phyloP scores from a whole-genome alignment of 345 rosid species.

The Leavenworthia alabamica region DNA sequence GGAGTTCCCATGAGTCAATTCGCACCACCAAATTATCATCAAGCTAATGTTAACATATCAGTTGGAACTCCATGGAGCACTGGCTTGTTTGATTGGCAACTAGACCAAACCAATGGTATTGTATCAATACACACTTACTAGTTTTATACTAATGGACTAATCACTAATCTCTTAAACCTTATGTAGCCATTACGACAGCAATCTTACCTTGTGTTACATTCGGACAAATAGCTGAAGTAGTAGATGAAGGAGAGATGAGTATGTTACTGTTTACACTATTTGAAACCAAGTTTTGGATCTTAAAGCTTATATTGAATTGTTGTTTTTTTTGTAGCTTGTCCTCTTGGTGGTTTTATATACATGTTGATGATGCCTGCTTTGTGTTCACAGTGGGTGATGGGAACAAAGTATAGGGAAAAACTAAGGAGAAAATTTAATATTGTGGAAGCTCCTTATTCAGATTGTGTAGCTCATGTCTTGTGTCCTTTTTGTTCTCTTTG shows the following conservation, averaged over 20 bases:
- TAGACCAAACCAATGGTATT: slow-evolving; percentile 40
- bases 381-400: slow-evolving; percentile 48
- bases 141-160: not conserved
- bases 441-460: slow-evolving; percentile 45
- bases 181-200: slow-evolving; percentile 36
- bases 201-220: slow-evolving; percentile 43
- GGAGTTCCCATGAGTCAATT: slow-evolving; percentile 15
- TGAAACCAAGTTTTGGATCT: not conserved
- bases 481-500: slow-evolving; percentile 42
- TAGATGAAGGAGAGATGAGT: slow-evolving; percentile 45
- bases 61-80: slow-evolving; percentile 40
- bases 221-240: slow-evolving; percentile 46
- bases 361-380: slow-evolving; percentile 40
- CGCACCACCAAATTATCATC: slow-evolving; percentile 21
- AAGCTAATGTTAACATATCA: slow-evolving; percentile 22
- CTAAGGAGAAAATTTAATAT: slow-evolving; percentile 38
- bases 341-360: slow-evolving; percentile 34
- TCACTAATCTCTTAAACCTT: not conserved
- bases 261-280: slow-evolving; percentile 3
- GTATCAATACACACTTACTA: not conserved
- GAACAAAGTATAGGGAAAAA: slow-evolving; percentile 44
- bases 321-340: slow-evolving; percentile 39
- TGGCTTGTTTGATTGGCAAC: slow-evolving; percentile 38
- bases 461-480: slow-evolving; percentile 34
- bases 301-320: not conserved